Evolutionary conservation across 2,329 filamentous ascomycete species (phyloP).

Genomic region (Tolypocladium nubicola): DNA sequence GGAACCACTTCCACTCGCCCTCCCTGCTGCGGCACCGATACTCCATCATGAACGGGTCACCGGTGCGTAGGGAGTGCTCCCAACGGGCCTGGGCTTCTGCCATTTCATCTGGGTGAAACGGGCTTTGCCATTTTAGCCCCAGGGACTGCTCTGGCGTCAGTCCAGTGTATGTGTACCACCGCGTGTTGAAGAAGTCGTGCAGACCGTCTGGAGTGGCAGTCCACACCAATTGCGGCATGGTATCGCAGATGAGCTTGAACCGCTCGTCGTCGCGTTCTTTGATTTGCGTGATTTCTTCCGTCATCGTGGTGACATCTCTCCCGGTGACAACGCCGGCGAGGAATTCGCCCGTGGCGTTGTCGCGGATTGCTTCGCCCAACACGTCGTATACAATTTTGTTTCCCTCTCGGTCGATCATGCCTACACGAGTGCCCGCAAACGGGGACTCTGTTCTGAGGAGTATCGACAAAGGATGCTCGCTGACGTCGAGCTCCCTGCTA

Average conservation of each 20-base stretch:
- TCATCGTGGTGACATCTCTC: conserved; percentile 61
- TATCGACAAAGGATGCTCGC: conserved; percentile 57
- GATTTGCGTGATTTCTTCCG: conserved; percentile 58
- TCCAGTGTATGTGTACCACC: conserved; percentile 76
- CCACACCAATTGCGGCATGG: conserved; percentile 64
- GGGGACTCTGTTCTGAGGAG: conserved; percentile 51
- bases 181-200: conserved; percentile 63
- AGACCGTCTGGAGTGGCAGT: conserved; percentile 55
- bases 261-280: conserved; percentile 61
- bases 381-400: conserved; percentile 51
- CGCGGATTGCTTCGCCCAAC: conserved; percentile 55
- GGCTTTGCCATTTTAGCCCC: conserved; percentile 49
- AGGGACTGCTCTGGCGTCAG: conserved; percentile 50
- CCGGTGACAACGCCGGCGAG: conserved; percentile 63
- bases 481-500: conserved; percentile 39
- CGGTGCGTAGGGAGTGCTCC: conserved; percentile 53
- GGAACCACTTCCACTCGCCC: conserved; percentile 70
- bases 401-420: conserved; percentile 45
- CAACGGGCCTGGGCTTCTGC: conserved; percentile 43
- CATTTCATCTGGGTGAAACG: conserved; percentile 64
- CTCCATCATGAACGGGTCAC: conserved; percentile 58
- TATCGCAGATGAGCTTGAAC: conserved; percentile 68
- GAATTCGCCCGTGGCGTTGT: conserved; percentile 59
- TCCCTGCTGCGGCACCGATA: conserved; percentile 58
- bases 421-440: conserved; percentile 50